These are phyloP conservation scores for Codiaeum variegatum DNA, from an alignment of 441 rosid species.

Conservation along the genomic window DNA sequence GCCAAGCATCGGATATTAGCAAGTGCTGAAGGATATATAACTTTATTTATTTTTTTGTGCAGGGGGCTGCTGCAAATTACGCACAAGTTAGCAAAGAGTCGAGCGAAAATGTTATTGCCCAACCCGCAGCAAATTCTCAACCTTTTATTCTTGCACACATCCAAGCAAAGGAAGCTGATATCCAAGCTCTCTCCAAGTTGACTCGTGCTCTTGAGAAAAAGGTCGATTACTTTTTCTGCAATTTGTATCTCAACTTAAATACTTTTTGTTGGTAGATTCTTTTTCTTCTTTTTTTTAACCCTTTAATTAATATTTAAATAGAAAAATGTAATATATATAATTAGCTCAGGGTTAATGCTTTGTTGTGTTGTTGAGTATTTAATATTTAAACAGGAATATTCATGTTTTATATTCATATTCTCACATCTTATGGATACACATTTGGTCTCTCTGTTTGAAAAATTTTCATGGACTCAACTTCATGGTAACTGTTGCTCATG, in stretches of 20 bases:
- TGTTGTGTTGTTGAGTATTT: no score
- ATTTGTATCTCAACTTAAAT: slow-evolving; percentile 14
- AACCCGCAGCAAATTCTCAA: slow-evolving; percentile 43
- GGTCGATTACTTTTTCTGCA: slow-evolving; percentile 40
- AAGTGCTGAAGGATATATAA: not conserved
- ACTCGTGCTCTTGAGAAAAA: slow-evolving; percentile 67
- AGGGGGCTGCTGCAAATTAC: slow-evolving; percentile 48
- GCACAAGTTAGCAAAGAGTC: slow-evolving; percentile 42
- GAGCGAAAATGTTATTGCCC: slow-evolving; percentile 29
- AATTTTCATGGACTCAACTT: not conserved
- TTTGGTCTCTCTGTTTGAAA: not conserved
- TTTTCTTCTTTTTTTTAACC: slow-evolving; percentile 1
- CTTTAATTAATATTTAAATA: not conserved
- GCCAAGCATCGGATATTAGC: not conserved
- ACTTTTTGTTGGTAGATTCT: slow-evolving; percentile 3
- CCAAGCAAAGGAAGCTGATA: slow-evolving; percentile 77
- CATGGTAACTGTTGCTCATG: not conserved
- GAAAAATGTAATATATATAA: no score
- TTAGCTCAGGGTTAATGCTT: no score
- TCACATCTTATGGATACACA: not conserved
- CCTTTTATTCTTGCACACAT: slow-evolving; percentile 40
- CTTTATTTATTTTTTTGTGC: slow-evolving; percentile 15
- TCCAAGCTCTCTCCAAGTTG: slow-evolving; percentile 58
- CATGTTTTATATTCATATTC: not conserved
- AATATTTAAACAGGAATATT: not conserved